Evolutionary conservation across 805 yeast species (phyloP), one percentile per base, ranked within the genome.

Genomic region (Suhomyces sp.): DNA sequence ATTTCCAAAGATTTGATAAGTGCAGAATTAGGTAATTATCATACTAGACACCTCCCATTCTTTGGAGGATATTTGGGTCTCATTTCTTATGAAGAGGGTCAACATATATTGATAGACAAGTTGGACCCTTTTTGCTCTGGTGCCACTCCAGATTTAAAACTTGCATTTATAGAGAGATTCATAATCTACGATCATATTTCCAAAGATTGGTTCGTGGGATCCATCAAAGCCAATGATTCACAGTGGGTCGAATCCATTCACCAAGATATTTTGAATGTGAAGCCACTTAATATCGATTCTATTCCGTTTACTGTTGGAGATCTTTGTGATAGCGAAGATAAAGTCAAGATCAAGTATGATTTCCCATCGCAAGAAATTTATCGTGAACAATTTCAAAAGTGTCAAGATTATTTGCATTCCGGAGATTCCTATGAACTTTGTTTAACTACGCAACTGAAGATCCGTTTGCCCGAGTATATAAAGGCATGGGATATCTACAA

Each of bases 381-480:
- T 56, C 52, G 65, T 3, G 42, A 62, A 3, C 76, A 76, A 25
- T 85, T 88, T 49, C 50, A 65, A 0, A 39, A 65, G 31, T 87
- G 96, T 54, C 91, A 86, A 56, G 69, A 76, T 11, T 77, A 63
- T 43, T 67, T 91, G 29, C 76, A 70, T 34, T 60, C 80, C 5
- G 98, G 98, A 8, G 95, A 93, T 53, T 88, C 96, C 2, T 93
- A 93, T 54, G 99, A 93, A 55, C 70, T 93, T 11, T 93, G 98
- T 54, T 68, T 93, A 20, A 91, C 98, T 0, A 81, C 83, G 1
- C 84, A 77, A 40, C 83, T 91, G 38, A 68, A 68, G 35, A 68
- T 87, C 10, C 58, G 58, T 5, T 65, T 86, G 11, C 79, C 82
- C 0, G 41, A 58, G 5, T 44, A 56, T 6, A 50, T 80, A 8